phyloP scores from a whole-genome alignment of 2,329 filamentous ascomycete species.

The Fusarium siculi region DNA sequence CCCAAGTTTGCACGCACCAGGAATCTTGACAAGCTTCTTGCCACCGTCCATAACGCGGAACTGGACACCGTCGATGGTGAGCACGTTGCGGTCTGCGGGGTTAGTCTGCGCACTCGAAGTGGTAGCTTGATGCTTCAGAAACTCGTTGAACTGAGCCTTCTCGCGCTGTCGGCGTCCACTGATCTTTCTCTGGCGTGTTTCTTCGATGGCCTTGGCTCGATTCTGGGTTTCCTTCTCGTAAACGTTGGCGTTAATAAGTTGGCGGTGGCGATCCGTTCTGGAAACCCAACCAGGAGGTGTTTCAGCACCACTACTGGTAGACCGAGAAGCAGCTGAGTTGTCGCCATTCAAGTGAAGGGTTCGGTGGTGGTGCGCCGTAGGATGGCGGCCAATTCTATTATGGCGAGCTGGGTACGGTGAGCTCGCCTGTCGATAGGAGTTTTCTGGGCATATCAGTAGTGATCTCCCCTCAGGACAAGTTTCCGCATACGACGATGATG shows the following conservation, averaged over 20 bases:
- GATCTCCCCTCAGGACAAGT: not conserved
- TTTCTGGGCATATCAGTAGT: constrained; percentile 43
- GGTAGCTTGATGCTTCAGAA: constrained; percentile 45
- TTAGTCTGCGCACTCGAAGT: constrained; percentile 35
- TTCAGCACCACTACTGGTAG: constrained; percentile 50
- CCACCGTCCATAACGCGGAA: constrained; percentile 81
- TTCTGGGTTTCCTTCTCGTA: constrained; percentile 79
- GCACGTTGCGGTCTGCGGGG: constrained; percentile 62
- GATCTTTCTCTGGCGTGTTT: constrained; percentile 70
- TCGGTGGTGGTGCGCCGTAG: constrained; percentile 56
- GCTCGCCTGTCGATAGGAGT: constrained; percentile 46
- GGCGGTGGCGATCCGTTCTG: constrained; percentile 79
- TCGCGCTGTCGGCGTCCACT: constrained; percentile 66
- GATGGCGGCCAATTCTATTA: constrained; percentile 51
- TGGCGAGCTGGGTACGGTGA: constrained; percentile 50
- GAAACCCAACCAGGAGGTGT: constrained; percentile 67
- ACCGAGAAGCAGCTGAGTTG: constrained; percentile 51
- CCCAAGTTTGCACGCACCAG: constrained; percentile 62
- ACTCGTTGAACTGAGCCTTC: constrained; percentile 63
- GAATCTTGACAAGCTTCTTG: constrained; percentile 81
- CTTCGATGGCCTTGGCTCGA: constrained; percentile 76
- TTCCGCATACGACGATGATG: constrained; percentile 52
- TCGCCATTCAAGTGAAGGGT: constrained; percentile 72
- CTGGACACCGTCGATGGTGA: constrained; percentile 76
- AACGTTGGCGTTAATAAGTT: constrained; percentile 83